A percentile compares a stretch with the other conserved stretches of the same genome.
Evolutionary conservation across 2,329 filamentous ascomycete genomes (phyloP).

Genomic region (Onygenales sp.): DNA sequence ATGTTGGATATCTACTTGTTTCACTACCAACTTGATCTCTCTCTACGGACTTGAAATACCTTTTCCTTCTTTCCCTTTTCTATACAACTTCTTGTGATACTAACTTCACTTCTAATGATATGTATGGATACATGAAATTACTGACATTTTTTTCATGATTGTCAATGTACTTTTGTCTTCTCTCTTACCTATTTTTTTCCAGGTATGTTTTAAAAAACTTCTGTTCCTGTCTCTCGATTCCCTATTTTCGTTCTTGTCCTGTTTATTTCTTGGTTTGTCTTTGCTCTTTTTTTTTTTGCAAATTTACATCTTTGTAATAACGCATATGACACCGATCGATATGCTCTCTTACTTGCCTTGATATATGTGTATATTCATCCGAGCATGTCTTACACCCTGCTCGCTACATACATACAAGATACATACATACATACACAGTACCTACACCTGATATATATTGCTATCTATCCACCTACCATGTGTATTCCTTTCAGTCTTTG

Average conservation of each 20-base stretch:
- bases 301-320: neutral
- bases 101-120: constrained; percentile 9
- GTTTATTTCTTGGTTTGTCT: neutral
- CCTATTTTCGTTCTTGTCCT: neutral
- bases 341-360: neutral
- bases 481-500: neutral
- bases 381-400: neutral
- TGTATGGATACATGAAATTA: constrained; percentile 11
- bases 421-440: neutral
- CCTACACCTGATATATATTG: neutral
- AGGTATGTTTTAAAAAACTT: neutral
- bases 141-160: constrained; percentile 6
- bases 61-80: neutral
- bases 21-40: neutral
- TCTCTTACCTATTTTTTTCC: neutral
- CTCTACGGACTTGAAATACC: neutral
- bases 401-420: neutral
- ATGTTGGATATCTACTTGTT: neutral
- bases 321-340: neutral
- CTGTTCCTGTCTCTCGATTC: neutral
- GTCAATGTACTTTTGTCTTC: constrained; percentile 3
- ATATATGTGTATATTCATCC: neutral
- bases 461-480: neutral
- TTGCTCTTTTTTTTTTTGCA: neutral
- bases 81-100: neutral